Conservation (phyloP, 768 basidiomycete species). For the Russula sp. region DNA sequence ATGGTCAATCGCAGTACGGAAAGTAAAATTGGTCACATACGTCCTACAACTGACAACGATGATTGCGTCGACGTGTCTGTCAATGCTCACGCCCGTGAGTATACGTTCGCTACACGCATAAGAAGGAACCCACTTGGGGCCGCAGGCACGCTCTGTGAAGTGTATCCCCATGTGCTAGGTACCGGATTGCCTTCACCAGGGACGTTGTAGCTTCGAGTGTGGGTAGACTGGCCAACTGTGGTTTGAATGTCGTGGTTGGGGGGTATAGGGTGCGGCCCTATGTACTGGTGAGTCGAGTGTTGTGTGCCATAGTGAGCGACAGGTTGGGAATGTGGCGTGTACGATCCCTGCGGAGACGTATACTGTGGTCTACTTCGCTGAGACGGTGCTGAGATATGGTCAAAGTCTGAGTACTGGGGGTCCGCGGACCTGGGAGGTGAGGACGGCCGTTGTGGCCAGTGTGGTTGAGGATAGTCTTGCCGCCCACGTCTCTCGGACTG, state of each 20-base stretch:
- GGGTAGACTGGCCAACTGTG: no score
- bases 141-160: neutral
- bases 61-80: neutral
- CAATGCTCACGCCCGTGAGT: neutral
- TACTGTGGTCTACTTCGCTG: neutral
- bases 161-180: constrained; percentile 1
- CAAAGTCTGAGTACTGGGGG: neutral
- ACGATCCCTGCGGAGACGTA: neutral
- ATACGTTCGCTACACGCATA: neutral
- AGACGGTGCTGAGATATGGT: neutral
- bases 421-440: neutral
- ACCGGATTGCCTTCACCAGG: neutral
- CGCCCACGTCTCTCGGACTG: neutral
- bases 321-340: no score
- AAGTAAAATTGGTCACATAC: neutral
- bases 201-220: neutral
- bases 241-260: no score
- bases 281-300: neutral
- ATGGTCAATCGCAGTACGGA: neutral
- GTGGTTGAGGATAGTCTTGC: neutral
- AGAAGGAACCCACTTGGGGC: neutral
- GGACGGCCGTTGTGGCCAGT: neutral
- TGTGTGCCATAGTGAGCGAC: neutral
- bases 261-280: no score
- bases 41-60: no score